A percentile compares a stretch with the other conserved stretches of the same genome.
Conservation (phyloP, 495 filamentous ascomycete species). For the Hypomontagnella monticulosa region DNA sequence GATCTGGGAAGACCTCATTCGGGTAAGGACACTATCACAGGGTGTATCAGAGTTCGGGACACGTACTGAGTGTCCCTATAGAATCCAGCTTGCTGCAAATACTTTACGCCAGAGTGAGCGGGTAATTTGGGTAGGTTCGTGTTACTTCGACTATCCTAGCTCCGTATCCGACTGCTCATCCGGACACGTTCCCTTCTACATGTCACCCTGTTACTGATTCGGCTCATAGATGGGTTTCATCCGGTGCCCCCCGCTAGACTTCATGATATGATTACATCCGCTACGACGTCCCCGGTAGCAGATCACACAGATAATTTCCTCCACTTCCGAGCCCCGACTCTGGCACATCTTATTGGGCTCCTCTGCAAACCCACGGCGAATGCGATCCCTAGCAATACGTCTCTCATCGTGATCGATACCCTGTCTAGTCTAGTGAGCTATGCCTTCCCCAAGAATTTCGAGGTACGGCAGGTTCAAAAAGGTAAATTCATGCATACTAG, state of each 20-base stretch:
- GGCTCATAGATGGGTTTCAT: slow-evolving; percentile 36
- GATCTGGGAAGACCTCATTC: slow-evolving; percentile 85
- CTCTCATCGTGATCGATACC: slow-evolving; percentile 79
- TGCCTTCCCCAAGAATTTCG: slow-evolving; percentile 67
- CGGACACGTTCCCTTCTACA: slow-evolving; percentile 5
- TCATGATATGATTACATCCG: slow-evolving; percentile 32
- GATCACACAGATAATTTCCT: slow-evolving; percentile 43
- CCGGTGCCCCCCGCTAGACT: slow-evolving; percentile 35
- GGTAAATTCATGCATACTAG: slow-evolving; percentile 22
- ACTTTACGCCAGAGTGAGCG: slow-evolving; percentile 67
- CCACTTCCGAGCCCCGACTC: slow-evolving; percentile 56
- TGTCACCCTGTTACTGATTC: slow-evolving; percentile 14
- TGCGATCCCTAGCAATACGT: slow-evolving; percentile 68
- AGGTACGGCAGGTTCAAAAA: slow-evolving; percentile 40
- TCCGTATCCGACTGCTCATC: neutral
- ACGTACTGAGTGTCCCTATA: slow-evolving; percentile 46
- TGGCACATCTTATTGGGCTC: slow-evolving; percentile 82
- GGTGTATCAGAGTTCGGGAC: neutral
- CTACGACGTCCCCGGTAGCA: slow-evolving; percentile 8
- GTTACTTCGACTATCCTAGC: slow-evolving; percentile 14
- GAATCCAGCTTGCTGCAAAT: slow-evolving; percentile 73
- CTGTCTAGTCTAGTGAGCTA: slow-evolving; percentile 77
- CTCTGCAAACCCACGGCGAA: slow-evolving; percentile 67
- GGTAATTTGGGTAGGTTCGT: slow-evolving; percentile 89
- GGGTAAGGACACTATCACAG: slow-evolving; percentile 61